phyloP scores from a whole-genome alignment of 208 protist genomes.

The Crithidia expoeki region DNA sequence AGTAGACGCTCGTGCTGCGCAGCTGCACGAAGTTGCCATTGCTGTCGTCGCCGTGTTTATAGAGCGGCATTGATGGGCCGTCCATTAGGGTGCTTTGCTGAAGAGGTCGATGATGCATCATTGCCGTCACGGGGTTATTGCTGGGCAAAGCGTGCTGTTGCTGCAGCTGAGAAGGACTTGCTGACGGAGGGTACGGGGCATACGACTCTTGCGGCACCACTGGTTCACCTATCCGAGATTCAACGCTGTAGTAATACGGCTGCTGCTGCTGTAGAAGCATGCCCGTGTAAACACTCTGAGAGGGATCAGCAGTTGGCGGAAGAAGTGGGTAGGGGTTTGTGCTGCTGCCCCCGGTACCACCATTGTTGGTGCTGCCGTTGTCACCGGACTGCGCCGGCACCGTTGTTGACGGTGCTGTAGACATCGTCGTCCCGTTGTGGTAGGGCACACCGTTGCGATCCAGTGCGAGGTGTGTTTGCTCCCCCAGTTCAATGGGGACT shows the following conservation, averaged over 20 bases:
- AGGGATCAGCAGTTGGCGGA: not conserved
- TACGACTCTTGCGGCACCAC: not conserved
- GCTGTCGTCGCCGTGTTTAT: no score
- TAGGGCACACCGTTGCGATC: conserved; percentile 29
- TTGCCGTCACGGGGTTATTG: not conserved
- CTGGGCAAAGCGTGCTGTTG: not conserved
- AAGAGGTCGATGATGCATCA: not conserved
- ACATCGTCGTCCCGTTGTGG: not conserved
- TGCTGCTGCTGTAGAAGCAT: not conserved
- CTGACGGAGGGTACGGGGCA: not conserved
- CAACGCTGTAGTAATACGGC: not conserved
- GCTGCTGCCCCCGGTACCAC: not conserved
- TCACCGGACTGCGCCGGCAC: no score
- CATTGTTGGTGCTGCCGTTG: no score
- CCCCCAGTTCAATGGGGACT: conserved; percentile 21
- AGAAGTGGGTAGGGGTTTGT: not conserved
- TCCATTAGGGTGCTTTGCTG: not conserved
- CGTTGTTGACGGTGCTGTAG: not conserved
- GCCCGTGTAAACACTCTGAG: not conserved
- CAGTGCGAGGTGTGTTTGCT: conserved; percentile 26
- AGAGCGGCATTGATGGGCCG: not conserved
- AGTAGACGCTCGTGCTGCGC: not conserved
- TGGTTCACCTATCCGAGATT: not conserved
- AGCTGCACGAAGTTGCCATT: not conserved
- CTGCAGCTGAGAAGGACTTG: no score